These are phyloP conservation scores for Irineochytrium annulatum DNA, from an alignment of 192 early-diverging fungal genomes.

Conservation along the genomic window DNA sequence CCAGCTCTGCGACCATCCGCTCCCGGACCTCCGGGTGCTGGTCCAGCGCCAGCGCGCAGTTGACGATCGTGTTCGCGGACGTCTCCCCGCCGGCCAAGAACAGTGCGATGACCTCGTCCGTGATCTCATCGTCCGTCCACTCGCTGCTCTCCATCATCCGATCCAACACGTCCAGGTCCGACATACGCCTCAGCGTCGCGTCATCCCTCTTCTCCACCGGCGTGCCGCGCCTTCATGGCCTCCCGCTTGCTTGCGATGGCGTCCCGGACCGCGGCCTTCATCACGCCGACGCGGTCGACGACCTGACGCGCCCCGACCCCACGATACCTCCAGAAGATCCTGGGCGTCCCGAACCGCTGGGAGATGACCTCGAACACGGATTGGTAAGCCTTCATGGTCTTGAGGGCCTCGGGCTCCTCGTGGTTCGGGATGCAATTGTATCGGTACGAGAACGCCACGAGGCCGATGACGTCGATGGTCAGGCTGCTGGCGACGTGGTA, in stretches of 20 bases:
- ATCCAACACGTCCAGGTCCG: conserved; percentile 35
- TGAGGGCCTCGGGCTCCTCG: background rate
- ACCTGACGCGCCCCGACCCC: conserved; percentile 3
- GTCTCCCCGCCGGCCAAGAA: conserved; percentile 46
- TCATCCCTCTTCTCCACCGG: background rate
- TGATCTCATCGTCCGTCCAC: conserved; percentile 36
- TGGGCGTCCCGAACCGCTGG: background rate
- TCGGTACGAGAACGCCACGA: conserved; percentile 26
- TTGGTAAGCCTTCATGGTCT: background rate
- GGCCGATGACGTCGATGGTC: conserved; percentile 31
- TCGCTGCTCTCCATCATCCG: conserved; percentile 15
- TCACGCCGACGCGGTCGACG: background rate
- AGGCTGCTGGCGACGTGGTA: conserved; percentile 12
- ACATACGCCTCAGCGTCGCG: background rate
- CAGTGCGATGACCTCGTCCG: conserved; percentile 36
- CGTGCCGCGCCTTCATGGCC: background rate
- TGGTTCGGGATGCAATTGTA: background rate
- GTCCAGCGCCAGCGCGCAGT: conserved; percentile 12
- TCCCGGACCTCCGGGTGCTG: conserved; percentile 17
- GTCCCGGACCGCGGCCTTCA: background rate
- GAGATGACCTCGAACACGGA: background rate
- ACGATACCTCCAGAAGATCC: conserved; percentile 1
- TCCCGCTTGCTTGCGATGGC: background rate
- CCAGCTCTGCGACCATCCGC: conserved; percentile 17
- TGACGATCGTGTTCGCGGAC: conserved; percentile 37